Evolutionary conservation across 106 monocot species (phyloP).

Genomic region (Phalaenopsis aphrodite): DNA sequence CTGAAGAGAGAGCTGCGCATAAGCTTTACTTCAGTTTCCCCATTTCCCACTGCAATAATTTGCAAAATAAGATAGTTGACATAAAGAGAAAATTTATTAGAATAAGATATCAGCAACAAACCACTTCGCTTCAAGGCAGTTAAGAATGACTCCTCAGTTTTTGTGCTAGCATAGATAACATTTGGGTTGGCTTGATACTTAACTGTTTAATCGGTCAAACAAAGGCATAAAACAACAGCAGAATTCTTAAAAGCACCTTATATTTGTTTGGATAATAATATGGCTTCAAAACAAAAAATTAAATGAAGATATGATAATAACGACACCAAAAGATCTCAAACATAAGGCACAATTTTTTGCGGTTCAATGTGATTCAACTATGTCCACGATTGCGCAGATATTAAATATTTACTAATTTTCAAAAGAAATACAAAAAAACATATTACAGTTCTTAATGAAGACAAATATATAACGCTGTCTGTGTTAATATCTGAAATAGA

Average conservation of each 20-base stretch:
- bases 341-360: no score
- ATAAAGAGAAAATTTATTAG: constrained; percentile 2
- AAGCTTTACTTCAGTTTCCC: constrained; percentile 55
- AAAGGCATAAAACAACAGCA: constrained; percentile 14
- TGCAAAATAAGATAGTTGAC: constrained; percentile 15
- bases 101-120: constrained; percentile 13
- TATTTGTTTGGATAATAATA: no score
- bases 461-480: no score
- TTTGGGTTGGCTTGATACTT: constrained; percentile 92
- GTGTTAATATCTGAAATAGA: no score
- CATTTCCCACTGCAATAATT: constrained; percentile 38
- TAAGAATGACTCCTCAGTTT: constrained; percentile 85
- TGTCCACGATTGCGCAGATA: no score
- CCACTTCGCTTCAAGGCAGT: constrained; percentile 63
- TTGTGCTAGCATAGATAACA: constrained; percentile 85
- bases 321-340: no score
- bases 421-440: no score
- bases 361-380: no score
- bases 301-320: no score
- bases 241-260: background rate
- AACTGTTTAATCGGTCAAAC: constrained; percentile 38
- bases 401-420: no score
- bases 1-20: constrained; percentile 84
- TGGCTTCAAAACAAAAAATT: no score
- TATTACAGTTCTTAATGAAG: no score